These are phyloP conservation scores for Aspergillus carlsbadensis DNA, from an alignment of 495 filamentous ascomycete species.

Conservation along the genomic window DNA sequence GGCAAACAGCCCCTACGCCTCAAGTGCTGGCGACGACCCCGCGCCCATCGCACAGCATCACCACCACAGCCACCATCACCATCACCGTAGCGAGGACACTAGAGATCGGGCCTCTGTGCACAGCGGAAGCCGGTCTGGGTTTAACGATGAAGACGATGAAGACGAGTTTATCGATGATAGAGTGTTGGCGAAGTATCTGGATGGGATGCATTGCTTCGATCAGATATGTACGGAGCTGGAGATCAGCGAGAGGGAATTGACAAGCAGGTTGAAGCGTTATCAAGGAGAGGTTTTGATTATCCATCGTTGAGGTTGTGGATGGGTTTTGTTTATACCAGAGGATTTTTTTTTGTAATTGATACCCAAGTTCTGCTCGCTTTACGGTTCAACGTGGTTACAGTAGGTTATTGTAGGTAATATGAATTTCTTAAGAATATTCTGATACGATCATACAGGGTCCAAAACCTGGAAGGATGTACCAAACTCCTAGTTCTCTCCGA, in stretches of 20 bases:
- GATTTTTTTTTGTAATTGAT: not conserved
- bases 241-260: slow-evolving; percentile 56
- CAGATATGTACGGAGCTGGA: slow-evolving; percentile 82
- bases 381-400: not conserved
- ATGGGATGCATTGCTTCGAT: slow-evolving; percentile 83
- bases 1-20: slow-evolving; percentile 37
- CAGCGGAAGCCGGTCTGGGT: slow-evolving; percentile 30
- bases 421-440: not conserved
- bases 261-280: slow-evolving; percentile 48
- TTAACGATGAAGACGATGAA: slow-evolving; percentile 35
- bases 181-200: slow-evolving; percentile 63
- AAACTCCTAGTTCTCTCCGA: slow-evolving; percentile 1
- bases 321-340: not conserved
- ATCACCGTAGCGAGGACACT: slow-evolving; percentile 6
- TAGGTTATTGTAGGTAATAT: too few relatives aligned
- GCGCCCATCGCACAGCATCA: slow-evolving; percentile 22
- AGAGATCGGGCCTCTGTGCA: slow-evolving; percentile 30
- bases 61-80: slow-evolving; percentile 10
- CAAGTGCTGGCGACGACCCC: slow-evolving; percentile 37
- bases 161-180: slow-evolving; percentile 39
- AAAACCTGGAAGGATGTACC: not conserved
- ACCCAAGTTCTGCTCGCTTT: not conserved
- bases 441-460: not conserved
- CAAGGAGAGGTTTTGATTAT: slow-evolving; percentile 54
- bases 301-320: slow-evolving; percentile 42